Evolutionary conservation across 2,329 filamentous ascomycete genomes (phyloP).

Genomic region (Aspergillus pseudonomiae): DNA sequence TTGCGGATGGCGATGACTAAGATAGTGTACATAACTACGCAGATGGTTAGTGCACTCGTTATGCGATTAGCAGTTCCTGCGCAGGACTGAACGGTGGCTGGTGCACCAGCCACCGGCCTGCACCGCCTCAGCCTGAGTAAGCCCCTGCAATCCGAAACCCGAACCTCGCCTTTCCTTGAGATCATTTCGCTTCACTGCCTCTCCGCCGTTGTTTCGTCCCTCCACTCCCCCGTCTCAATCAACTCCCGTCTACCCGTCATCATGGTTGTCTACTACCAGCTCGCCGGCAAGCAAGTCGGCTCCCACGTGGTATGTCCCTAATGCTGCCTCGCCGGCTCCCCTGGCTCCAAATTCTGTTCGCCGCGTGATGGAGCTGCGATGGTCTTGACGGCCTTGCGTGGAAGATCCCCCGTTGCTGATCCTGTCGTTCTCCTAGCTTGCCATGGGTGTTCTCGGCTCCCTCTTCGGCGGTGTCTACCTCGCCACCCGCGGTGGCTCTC

Average conservation of each 20-base stretch:
- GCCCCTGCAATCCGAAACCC: slow-evolving; percentile 15
- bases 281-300: slow-evolving; percentile 56
- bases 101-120: background rate
- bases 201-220: slow-evolving; percentile 10
- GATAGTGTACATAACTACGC: too few relatives aligned
- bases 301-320: slow-evolving; percentile 53
- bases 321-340: slow-evolving; percentile 1
- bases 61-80: too few relatives aligned
- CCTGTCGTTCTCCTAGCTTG: slow-evolving; percentile 51
- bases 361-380: background rate
- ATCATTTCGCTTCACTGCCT: slow-evolving; percentile 33
- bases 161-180: slow-evolving; percentile 17
- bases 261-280: slow-evolving; percentile 56
- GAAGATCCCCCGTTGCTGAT: background rate
- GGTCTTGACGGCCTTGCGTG: slow-evolving; percentile 21
- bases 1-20: too few relatives aligned
- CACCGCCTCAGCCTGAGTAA: slow-evolving; percentile 1
- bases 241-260: slow-evolving; percentile 34
- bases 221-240: slow-evolving; percentile 8
- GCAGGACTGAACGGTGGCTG: background rate
- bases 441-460: slow-evolving; percentile 60
- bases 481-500: slow-evolving; percentile 48
- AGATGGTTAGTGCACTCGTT: too few relatives aligned
- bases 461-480: slow-evolving; percentile 52
- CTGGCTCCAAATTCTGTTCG: slow-evolving; percentile 18